Evolutionary conservation across 306 rosid genomes (phyloP), one percentile per base, ranked within the genome.

Genomic region (Sophora flavescens): DNA sequence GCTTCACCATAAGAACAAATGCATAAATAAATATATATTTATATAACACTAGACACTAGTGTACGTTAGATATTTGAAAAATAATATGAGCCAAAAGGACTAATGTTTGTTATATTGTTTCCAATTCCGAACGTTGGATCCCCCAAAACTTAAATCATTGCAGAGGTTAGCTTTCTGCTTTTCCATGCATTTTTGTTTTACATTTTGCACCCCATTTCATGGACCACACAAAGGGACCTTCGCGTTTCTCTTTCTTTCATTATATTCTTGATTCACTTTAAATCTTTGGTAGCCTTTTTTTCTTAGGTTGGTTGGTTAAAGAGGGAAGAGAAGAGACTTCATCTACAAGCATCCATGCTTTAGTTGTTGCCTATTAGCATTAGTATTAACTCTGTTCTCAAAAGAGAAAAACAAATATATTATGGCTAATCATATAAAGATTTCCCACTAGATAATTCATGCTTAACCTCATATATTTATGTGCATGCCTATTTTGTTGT

Each of bases 101-200:
- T 8, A 53, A 77, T 61, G 68, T 83, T 72, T 48, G 35, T 22
- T 22, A 63, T 84, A 22, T 54, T 56, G 57, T 78, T 48, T 68
- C 7, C 62, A 78, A 89, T 48, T 68, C 7, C 62, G 80, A 89
- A 91, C 92, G 97, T 93, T 93, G 97, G 98, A 91, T 91, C 87
- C 96, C 96, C 88, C 38, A 57, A 82, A 80, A 70, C 82, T 88
- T 51, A 69, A 89, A 93, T 93, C 74, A 91, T 89, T 83, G 83
- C 66, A 57, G 65, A 33, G 66, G 67, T 52, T 80, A 35, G 66
- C 90, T 79, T 87, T 79, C 52, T 79, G 72, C 92, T 82, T 87
- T 77, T 56, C 6, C 67, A 78, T 63, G 57, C 32, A 41, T 80
- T 28, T 41, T 7, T 41, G 68, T 84, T 81, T 77, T 78, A 74